phyloP scores from a whole-genome alignment of 345 rosid species.

The Syzygium aromaticum region DNA sequence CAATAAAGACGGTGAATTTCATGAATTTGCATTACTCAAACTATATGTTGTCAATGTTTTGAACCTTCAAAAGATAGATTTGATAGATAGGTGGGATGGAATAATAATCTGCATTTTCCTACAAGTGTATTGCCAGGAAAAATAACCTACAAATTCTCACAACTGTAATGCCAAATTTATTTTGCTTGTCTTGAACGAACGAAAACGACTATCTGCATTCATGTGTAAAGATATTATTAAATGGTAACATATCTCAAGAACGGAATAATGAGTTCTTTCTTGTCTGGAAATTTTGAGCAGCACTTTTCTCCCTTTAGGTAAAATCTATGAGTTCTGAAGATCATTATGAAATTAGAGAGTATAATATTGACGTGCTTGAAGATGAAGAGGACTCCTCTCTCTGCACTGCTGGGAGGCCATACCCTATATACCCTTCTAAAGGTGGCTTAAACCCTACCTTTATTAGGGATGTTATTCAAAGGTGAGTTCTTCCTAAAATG shows the following conservation, averaged over 20 bases:
- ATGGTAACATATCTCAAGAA: neutral
- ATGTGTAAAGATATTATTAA: neutral
- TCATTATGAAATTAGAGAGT: constrained; percentile 93
- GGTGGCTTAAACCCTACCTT: constrained; percentile 68
- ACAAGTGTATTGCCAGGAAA: neutral
- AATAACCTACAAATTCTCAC: neutral
- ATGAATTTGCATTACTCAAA: neutral
- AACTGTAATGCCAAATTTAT: neutral
- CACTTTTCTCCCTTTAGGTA: constrained; percentile 26
- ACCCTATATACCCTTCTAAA: constrained; percentile 93
- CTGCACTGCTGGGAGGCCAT: constrained; percentile 52
- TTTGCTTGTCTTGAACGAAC: neutral
- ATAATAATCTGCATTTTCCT: neutral
- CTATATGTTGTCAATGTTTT: neutral
- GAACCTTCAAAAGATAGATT: neutral
- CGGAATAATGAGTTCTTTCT: neutral
- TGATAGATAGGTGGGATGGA: neutral
- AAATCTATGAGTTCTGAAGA: constrained; percentile 37
- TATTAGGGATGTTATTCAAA: constrained; percentile 56
- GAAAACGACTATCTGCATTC: neutral
- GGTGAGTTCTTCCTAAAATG: constrained; percentile 30
- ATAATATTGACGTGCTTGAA: constrained; percentile 64
- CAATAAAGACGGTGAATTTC: neutral
- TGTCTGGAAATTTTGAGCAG: neutral
- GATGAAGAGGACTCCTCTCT: constrained; percentile 55